A percentile compares a stretch with the other conserved stretches of the same genome.
Evolutionary conservation across 2,329 filamentous ascomycete species (phyloP).

Genomic region (Fusarium sp.): DNA sequence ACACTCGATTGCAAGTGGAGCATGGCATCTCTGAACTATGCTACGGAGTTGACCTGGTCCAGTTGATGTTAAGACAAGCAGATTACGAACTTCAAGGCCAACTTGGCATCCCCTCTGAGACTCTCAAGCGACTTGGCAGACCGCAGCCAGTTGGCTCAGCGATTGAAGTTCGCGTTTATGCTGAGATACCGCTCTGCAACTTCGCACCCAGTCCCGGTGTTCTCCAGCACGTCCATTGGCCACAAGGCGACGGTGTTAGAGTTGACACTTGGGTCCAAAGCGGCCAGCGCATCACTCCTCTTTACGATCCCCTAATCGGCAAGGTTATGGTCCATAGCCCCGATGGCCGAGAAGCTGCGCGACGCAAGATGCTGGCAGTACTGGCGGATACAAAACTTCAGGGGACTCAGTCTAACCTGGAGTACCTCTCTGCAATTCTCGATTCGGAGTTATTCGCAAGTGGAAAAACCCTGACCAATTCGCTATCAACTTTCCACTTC

Average conservation of each 20-base stretch:
- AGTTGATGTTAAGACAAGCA: slow-evolving; percentile 53
- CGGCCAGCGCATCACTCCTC: neutral
- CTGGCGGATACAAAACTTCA: neutral
- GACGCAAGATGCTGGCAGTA: neutral
- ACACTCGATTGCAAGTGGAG: slow-evolving; percentile 76
- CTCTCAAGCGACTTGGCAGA: neutral
- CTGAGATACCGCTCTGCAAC: neutral
- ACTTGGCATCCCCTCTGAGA: neutral
- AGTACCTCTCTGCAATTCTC: neutral
- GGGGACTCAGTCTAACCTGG: neutral
- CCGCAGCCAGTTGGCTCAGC: neutral
- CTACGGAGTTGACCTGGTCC: slow-evolving; percentile 75
- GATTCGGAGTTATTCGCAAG: neutral
- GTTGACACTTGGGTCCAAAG: neutral
- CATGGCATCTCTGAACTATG: slow-evolving; percentile 83
- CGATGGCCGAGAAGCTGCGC: neutral
- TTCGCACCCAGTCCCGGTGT: neutral
- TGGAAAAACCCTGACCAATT: neutral
- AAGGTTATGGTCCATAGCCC: neutral
- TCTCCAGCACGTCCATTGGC: neutral
- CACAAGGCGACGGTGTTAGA: neutral
- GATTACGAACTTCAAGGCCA: slow-evolving; percentile 33
- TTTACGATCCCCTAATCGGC: slow-evolving; percentile 9
- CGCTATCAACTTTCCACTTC: neutral
- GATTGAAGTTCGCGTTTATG: neutral